Percentiles rank a stretch among this genome's conserved stretches.
These are phyloP conservation scores for Fusarium siculi DNA, from an alignment of 2,329 filamentous ascomycete species.

Conservation along the genomic window DNA sequence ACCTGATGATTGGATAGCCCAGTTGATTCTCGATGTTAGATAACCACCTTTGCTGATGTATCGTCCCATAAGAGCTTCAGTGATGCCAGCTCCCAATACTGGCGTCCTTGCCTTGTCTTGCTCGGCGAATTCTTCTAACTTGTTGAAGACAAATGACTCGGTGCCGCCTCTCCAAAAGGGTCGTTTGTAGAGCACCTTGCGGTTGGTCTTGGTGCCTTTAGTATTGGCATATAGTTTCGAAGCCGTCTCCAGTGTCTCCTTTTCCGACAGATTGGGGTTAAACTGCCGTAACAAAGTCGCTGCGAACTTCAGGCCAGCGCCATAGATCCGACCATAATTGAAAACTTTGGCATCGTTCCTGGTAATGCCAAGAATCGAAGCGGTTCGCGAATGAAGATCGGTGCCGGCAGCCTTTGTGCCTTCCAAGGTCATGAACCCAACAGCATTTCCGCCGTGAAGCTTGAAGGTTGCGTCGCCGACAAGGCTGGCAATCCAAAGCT, in stretches of 20 bases:
- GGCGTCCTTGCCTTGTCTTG: constrained; percentile 91
- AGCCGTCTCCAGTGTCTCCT: constrained; percentile 79
- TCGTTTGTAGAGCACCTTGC: constrained; percentile 76
- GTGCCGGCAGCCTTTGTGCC: constrained; percentile 94
- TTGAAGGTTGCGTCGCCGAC: constrained; percentile 95
- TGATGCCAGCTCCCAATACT: constrained; percentile 93
- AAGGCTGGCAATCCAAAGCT: constrained; percentile 97
- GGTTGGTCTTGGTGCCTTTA: constrained; percentile 86
- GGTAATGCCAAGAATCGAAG: constrained; percentile 90
- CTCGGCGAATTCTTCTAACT: constrained; percentile 96
- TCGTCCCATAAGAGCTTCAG: constrained; percentile 89
- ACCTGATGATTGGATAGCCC: constrained; percentile 97
- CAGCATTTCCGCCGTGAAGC: constrained; percentile 93
- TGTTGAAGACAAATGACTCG: constrained; percentile 98
- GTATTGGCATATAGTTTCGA: constrained; percentile 86
- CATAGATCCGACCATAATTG: constrained; percentile 98
- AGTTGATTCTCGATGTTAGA: constrained; percentile 96
- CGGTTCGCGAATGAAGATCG: constrained; percentile 93
- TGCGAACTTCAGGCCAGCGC: constrained; percentile 95
- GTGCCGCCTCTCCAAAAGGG: constrained; percentile 96
- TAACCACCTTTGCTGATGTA: constrained; percentile 91
- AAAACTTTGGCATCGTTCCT: constrained; percentile 97
- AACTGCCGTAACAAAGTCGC: constrained; percentile 91
- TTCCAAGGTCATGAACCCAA: constrained; percentile 99
- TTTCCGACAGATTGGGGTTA: constrained; percentile 84